Conservation (phyloP, 2,329 filamentous ascomycete genomes). For the Venturia pyrina region DNA sequence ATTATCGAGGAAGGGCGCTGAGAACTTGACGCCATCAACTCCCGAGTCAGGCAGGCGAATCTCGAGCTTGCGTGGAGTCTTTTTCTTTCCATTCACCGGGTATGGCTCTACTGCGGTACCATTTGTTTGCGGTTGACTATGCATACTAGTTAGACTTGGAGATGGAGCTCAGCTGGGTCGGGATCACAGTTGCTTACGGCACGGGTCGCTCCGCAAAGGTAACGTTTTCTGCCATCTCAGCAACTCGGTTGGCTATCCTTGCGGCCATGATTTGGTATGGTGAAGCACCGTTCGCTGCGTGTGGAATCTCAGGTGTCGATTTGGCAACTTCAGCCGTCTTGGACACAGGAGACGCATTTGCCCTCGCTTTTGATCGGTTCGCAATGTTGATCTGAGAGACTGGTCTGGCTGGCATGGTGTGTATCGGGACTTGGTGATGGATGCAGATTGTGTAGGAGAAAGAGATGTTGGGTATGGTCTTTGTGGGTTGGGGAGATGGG, state of each 20-base stretch:
- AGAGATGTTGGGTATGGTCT: not conserved
- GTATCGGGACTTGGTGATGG: not conserved
- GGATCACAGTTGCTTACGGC: constrained; percentile 17
- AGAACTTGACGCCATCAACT: constrained; percentile 35
- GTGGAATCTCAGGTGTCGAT: constrained; percentile 9
- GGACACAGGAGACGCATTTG: not conserved
- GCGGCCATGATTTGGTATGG: constrained; percentile 42
- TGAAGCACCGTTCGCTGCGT: constrained; percentile 22
- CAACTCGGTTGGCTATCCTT: constrained; percentile 40
- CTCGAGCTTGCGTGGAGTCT: constrained; percentile 39
- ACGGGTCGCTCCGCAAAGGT: constrained; percentile 26
- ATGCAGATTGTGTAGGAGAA: not conserved
- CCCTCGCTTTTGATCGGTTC: not conserved
- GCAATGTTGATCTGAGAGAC: constrained; percentile 6
- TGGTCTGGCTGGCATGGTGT: not conserved
- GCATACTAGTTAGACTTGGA: not conserved
- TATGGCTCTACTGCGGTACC: not conserved
- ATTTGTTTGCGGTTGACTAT: not conserved
- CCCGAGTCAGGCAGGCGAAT: constrained; percentile 33
- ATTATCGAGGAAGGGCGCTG: constrained; percentile 44
- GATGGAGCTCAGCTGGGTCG: too few relatives aligned
- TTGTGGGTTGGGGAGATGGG: too few relatives aligned
- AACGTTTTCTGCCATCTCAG: constrained; percentile 43
- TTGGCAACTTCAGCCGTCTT: constrained; percentile 10
- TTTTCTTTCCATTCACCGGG: constrained; percentile 19